Conservation (phyloP, 2,329 filamentous ascomycete genomes). For the Xylaria sp. region DNA sequence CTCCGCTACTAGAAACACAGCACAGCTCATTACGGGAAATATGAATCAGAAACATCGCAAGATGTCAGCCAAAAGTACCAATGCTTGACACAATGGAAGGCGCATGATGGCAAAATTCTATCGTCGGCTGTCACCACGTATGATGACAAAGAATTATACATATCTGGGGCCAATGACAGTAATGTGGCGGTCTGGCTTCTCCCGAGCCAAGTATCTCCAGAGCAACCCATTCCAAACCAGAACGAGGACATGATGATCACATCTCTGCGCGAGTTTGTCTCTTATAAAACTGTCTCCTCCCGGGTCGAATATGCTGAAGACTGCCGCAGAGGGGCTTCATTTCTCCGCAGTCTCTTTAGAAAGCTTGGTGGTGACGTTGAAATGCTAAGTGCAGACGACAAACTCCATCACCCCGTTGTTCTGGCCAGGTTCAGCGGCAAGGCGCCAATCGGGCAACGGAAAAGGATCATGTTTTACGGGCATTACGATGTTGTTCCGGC, state of each 20-base stretch:
- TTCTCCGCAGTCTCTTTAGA: conserved; percentile 89
- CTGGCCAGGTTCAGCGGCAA: conserved; percentile 87
- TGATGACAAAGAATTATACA: conserved; percentile 81
- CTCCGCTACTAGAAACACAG: conserved; percentile 66
- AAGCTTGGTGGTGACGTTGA: conserved; percentile 89
- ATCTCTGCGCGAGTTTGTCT: conserved; percentile 85
- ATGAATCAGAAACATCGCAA: conserved; percentile 58
- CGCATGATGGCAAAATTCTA: conserved; percentile 87
- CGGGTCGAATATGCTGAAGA: conserved; percentile 87
- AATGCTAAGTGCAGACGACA: conserved; percentile 83
- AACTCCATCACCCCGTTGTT: conserved; percentile 86
- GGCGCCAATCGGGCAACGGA: conserved; percentile 72
- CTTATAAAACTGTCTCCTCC: conserved; percentile 91
- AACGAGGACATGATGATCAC: conserved; percentile 70
- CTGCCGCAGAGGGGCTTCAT: conserved; percentile 91
- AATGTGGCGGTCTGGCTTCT: conserved; percentile 90
- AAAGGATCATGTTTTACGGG: conserved; percentile 94
- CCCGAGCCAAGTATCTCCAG: conserved; percentile 55
- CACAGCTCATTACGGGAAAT: conserved; percentile 71
- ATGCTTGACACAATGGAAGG: conserved; percentile 79
- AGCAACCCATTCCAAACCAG: conserved; percentile 51
- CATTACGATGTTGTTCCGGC: conserved; percentile 98
- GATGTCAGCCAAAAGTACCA: conserved; percentile 83
- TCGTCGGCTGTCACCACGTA: conserved; percentile 80
- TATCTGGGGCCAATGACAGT: conserved; percentile 94